These are phyloP conservation scores for Hypsizygus marmoreus DNA, from an alignment of 768 basidiomycete genomes.

Conservation along the genomic window DNA sequence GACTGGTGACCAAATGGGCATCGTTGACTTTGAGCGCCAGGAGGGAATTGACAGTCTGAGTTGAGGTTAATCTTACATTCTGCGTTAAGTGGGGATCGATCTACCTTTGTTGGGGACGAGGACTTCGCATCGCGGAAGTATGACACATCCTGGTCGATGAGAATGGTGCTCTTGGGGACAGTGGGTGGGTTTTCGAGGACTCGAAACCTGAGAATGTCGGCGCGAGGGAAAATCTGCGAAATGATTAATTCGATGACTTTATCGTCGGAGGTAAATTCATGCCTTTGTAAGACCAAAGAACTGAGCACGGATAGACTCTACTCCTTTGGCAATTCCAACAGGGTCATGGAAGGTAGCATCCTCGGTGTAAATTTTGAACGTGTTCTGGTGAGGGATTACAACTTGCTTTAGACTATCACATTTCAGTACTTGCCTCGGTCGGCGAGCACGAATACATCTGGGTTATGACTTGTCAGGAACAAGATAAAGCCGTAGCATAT, in stretches of 20 bases:
- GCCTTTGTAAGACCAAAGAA: conserved; percentile 48
- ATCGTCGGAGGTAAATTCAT: not conserved
- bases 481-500: not conserved
- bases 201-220: conserved; percentile 43
- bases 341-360: conserved; percentile 49
- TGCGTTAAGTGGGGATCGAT: not conserved
- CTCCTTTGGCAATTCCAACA: conserved; percentile 43
- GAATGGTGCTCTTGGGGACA: conserved; percentile 36
- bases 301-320: conserved; percentile 41
- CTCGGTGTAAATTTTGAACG: conserved; percentile 42
- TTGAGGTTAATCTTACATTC: not conserved
- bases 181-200: conserved; percentile 41
- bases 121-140: conserved; percentile 41
- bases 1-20: conserved; percentile 35
- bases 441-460: conserved; percentile 43
- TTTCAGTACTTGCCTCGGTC: conserved; percentile 26
- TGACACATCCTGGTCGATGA: conserved; percentile 50
- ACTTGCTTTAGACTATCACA: not conserved
- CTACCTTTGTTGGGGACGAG: conserved; percentile 42
- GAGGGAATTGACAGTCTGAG: conserved; percentile 41
- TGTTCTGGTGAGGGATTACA: conserved; percentile 25
- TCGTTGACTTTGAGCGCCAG: conserved; percentile 42
- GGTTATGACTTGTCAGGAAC: not conserved
- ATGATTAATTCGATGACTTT: not conserved
- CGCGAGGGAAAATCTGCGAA: conserved; percentile 41